Conservation (phyloP, 768 basidiomycete genomes). For the Tulasnella sp. region DNA sequence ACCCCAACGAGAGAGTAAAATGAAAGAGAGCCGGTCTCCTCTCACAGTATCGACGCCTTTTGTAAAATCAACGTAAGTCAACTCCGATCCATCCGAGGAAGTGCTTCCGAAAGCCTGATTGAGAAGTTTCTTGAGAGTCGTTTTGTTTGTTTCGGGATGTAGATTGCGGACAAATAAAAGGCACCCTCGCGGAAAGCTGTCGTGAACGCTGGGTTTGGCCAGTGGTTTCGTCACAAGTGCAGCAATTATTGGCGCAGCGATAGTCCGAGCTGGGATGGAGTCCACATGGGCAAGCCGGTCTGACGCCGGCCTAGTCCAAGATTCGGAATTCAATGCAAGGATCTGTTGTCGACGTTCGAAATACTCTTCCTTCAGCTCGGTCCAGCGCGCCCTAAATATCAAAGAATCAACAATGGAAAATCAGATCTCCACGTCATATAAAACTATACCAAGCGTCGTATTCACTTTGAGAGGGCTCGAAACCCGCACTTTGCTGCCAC, state of each 20-base stretch:
- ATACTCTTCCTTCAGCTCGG: slow-evolving; percentile 55
- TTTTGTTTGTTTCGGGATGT: slow-evolving; percentile 70
- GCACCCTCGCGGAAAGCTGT: slow-evolving; percentile 46
- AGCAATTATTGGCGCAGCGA: slow-evolving; percentile 15
- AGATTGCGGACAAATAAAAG: slow-evolving; percentile 61
- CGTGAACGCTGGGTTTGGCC: too few relatives aligned
- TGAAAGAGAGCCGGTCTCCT: slow-evolving; percentile 14
- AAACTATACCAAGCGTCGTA: not conserved
- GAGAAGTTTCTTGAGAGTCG: slow-evolving; percentile 55
- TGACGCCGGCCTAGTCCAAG: too few relatives aligned
- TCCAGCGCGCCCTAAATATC: slow-evolving; percentile 48
- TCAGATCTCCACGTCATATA: not conserved
- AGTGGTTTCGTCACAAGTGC: not conserved
- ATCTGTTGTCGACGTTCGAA: slow-evolving; percentile 23
- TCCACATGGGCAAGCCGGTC: too few relatives aligned
- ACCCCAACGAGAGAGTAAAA: not conserved
- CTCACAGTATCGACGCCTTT: slow-evolving; percentile 66
- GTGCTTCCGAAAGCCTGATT: slow-evolving; percentile 30
- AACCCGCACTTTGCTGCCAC: slow-evolving; percentile 50
- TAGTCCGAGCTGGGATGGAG: not conserved
- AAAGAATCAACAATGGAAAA: not conserved
- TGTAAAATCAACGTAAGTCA: slow-evolving; percentile 72
- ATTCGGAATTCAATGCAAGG: not conserved
- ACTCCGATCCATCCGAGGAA: slow-evolving; percentile 24
- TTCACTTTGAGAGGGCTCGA: not conserved